phyloP scores from a whole-genome alignment of 202 grass and related monocot species.

The Tripidium arundinaceum region DNA sequence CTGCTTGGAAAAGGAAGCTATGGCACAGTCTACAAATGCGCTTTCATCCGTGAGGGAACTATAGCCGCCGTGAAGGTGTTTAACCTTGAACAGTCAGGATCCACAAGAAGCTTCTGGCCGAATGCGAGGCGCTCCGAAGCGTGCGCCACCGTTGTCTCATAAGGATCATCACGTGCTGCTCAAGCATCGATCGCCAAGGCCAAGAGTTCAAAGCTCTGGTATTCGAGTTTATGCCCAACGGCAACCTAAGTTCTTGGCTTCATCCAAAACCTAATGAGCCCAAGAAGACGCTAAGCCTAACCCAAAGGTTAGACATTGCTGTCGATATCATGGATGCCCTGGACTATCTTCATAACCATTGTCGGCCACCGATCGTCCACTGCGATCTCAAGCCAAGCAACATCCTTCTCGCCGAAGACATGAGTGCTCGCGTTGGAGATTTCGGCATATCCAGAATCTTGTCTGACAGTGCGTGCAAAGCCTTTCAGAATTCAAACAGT shows the following conservation, averaged over 20 bases:
- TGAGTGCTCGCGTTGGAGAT: conserved; percentile 29
- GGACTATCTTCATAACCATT: conserved; percentile 45
- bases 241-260: conserved; percentile 20
- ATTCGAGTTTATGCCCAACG: conserved; percentile 40
- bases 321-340: conserved; percentile 37
- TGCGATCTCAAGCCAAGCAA: conserved; percentile 12
- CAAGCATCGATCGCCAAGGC: conserved; percentile 11
- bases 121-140: conserved; percentile 15
- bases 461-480: not conserved
- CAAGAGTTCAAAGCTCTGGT: conserved; percentile 35
- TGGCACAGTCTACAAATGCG: conserved; percentile 23
- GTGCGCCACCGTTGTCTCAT: conserved; percentile 17
- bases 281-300: not conserved
- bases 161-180: conserved; percentile 32
- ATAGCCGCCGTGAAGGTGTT: no score
- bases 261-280: not conserved
- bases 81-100: not conserved
- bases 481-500: not conserved
- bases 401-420: conserved; percentile 30
- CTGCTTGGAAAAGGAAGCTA: conserved; percentile 37
- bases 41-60: no score
- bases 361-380: conserved; percentile 28
- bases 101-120: conserved; percentile 16
- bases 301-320: conserved; percentile 3
- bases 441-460: conserved; percentile 44